These are phyloP conservation scores for Daldinia sp. DNA, from an alignment of 2,329 filamentous ascomycete species.

Conservation along the genomic window DNA sequence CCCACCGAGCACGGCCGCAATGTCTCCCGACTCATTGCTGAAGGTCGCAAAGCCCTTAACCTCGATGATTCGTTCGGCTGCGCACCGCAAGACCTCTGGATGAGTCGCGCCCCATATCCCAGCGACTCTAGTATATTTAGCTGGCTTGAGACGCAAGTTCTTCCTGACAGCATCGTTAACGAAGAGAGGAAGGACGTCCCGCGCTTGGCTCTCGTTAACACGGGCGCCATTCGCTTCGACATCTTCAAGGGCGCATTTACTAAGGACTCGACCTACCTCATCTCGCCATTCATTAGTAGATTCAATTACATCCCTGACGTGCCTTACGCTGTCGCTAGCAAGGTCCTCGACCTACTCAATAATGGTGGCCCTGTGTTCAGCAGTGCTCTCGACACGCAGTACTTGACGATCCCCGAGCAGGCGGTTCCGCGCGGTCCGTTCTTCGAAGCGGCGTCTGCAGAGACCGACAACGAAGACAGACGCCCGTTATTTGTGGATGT, in stretches of 20 bases:
- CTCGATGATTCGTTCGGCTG: constrained; percentile 86
- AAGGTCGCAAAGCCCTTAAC: constrained; percentile 75
- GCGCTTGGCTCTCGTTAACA: constrained; percentile 84
- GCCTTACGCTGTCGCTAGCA: constrained; percentile 78
- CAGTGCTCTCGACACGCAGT: constrained; percentile 56
- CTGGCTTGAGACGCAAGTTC: constrained; percentile 80
- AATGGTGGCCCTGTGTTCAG: constrained; percentile 63
- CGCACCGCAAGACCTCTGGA: constrained; percentile 83
- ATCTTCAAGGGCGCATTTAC: constrained; percentile 95
- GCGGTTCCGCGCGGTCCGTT: constrained; percentile 35
- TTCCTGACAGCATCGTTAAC: constrained; percentile 75
- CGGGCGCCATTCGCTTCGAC: constrained; percentile 92
- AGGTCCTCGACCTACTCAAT: constrained; percentile 73
- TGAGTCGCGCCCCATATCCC: constrained; percentile 81
- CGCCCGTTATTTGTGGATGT: constrained; percentile 30
- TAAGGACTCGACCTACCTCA: constrained; percentile 83
- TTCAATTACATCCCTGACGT: constrained; percentile 84
- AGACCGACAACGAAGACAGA: constrained; percentile 19
- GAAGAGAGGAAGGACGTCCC: constrained; percentile 69
- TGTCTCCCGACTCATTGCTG: constrained; percentile 75
- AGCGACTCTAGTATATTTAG: constrained; percentile 81
- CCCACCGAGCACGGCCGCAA: constrained; percentile 79
- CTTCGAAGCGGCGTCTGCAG: constrained; percentile 17
- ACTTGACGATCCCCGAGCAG: constrained; percentile 65
- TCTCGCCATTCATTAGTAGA: constrained; percentile 87